Percentiles rank a stretch among this genome's conserved stretches.
phyloP scores from a whole-genome alignment of 1,284 basidiomycete genomes.

The Irpex sp. region DNA sequence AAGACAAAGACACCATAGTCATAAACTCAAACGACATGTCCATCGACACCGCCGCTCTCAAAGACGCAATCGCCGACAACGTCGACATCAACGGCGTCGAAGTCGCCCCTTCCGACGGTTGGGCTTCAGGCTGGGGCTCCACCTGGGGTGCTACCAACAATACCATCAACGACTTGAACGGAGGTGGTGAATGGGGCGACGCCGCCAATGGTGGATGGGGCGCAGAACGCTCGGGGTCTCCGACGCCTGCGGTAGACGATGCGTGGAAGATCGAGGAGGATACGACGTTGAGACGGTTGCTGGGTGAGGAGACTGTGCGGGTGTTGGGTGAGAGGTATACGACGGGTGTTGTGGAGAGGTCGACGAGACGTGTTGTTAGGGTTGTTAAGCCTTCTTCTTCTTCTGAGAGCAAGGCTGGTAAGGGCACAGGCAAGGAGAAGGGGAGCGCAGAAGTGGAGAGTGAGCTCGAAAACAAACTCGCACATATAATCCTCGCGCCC shows the following conservation, averaged over 20 bases:
- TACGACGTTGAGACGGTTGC: conserved; percentile 28
- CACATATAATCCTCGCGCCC: conserved; percentile 46
- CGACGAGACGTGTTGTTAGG: conserved; percentile 41
- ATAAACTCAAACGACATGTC: conserved; percentile 17
- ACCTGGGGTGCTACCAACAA: too few relatives aligned
- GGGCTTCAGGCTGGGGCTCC: too few relatives aligned
- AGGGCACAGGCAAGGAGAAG: too few relatives aligned
- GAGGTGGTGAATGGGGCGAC: background rate
- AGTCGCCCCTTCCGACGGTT: background rate
- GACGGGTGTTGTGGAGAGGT: conserved; percentile 47
- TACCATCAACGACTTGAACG: too few relatives aligned
- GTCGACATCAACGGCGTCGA: conserved; percentile 13
- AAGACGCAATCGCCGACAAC: conserved; percentile 12
- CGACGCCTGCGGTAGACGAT: conserved; percentile 13
- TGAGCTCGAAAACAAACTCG: conserved; percentile 41
- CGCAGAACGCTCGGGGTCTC: background rate
- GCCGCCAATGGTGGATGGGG: conserved; percentile 4
- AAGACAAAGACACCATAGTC: conserved; percentile 13
- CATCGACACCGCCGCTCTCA: background rate
- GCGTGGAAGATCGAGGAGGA: conserved; percentile 12
- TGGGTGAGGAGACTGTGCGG: conserved; percentile 34
- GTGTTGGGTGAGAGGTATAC: conserved; percentile 41
- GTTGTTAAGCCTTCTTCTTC: conserved; percentile 19
- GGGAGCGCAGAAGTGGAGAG: conserved; percentile 40
- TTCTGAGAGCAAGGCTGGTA: too few relatives aligned